Evolutionary conservation across 208 protist species (phyloP).

Genomic region (Crithidia sp.): DNA sequence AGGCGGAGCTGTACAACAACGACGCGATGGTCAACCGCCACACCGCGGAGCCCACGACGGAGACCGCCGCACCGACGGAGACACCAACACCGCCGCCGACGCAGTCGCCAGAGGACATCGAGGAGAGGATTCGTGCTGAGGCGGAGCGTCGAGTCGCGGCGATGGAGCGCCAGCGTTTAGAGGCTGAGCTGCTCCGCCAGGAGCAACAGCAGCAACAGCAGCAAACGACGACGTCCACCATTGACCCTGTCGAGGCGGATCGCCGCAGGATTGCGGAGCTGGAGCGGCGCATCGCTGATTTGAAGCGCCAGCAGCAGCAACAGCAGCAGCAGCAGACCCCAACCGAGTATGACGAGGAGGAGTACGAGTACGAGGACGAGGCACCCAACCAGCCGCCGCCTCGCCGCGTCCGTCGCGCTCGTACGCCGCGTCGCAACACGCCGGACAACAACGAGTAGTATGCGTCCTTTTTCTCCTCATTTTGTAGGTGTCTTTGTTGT

Average conservation of each 20-base stretch:
- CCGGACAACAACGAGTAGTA: conserved; percentile 22
- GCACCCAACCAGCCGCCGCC: conserved; percentile 24
- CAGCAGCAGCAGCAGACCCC: neutral
- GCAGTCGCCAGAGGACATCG: conserved; percentile 4
- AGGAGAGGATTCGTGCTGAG: conserved; percentile 13
- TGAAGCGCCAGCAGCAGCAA: conserved; percentile 29
- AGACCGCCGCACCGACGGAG: conserved; percentile 1
- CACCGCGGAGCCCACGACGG: neutral
- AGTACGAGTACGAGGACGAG: conserved; percentile 34
- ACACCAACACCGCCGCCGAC: conserved; percentile 19
- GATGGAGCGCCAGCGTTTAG: conserved; percentile 1
- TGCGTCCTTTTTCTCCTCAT: too few relatives aligned
- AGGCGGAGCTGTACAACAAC: conserved; percentile 33
- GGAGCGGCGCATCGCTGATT: conserved; percentile 47
- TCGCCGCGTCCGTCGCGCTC: conserved; percentile 25
- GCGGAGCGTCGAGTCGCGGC: conserved; percentile 5
- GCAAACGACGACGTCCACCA: conserved; percentile 6
- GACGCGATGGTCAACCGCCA: conserved; percentile 36
- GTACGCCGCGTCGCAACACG: conserved; percentile 17
- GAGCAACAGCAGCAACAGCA: conserved; percentile 6
- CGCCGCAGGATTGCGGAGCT: conserved; percentile 37
- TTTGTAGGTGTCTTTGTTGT: too few relatives aligned
- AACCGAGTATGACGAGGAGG: conserved; percentile 31
- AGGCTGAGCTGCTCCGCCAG: neutral
- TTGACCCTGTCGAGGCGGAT: conserved; percentile 6